Conservation (phyloP, 805 yeast species). For the Yarrowia sp. region DNA sequence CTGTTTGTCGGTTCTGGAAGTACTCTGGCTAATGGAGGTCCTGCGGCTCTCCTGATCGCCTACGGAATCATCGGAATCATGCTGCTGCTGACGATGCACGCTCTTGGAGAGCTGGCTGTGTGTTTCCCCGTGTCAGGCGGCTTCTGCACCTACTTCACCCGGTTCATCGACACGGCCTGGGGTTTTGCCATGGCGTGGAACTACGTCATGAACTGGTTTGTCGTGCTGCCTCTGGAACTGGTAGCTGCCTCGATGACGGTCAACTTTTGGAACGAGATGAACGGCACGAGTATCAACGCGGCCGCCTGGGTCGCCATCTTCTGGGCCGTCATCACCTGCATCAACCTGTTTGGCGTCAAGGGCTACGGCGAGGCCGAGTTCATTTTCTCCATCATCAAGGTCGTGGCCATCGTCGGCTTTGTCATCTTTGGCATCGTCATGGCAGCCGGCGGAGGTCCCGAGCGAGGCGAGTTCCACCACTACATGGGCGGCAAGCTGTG, state of each 20-base stretch:
- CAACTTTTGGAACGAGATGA: conserved; percentile 57
- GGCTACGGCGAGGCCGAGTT: conserved; percentile 74
- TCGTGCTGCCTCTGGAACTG: conserved; percentile 46
- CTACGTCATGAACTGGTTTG: conserved; percentile 66
- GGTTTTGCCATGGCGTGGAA: conserved; percentile 76
- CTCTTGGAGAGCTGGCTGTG: conserved; percentile 74
- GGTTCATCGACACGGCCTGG: conserved; percentile 66
- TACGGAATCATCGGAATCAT: conserved; percentile 66
- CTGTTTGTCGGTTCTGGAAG: conserved; percentile 62
- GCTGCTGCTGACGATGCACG: conserved; percentile 67
- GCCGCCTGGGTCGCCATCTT: conserved; percentile 65
- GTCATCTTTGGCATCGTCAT: conserved; percentile 62
- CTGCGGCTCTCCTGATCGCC: conserved; percentile 66
- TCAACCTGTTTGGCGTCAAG: conserved; percentile 63
- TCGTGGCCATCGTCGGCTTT: conserved; percentile 64
- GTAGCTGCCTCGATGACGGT: conserved; percentile 65
- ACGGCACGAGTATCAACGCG: conserved; percentile 63
- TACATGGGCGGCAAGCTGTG: conserved; percentile 62
- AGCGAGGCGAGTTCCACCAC: conserved; percentile 51
- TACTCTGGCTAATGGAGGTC: conserved; percentile 57
- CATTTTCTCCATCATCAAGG: conserved; percentile 61
- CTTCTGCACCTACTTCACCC: conserved; percentile 61
- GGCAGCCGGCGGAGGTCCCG: conserved; percentile 62
- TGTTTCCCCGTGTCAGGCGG: conserved; percentile 66
- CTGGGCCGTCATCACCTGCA: conserved; percentile 56